These are phyloP conservation scores for Euphrasia arctica DNA, from an alignment of 305 asterid genomes.

Conservation along the genomic window DNA sequence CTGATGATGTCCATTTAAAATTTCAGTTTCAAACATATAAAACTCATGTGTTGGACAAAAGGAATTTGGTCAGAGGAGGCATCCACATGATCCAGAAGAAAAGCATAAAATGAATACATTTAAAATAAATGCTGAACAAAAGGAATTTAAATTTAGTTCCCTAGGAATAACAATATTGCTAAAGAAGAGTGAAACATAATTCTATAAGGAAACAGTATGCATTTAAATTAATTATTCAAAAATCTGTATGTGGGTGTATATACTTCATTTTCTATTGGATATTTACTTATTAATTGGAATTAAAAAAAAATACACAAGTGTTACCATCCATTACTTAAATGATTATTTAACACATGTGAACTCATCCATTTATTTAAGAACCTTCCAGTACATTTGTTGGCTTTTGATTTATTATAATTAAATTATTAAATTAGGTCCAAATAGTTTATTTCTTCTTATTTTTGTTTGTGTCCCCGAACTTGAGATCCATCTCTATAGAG, in stretches of 20 bases:
- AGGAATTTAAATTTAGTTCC: conserved; percentile 11
- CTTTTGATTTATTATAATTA: no score
- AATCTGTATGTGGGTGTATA: conserved; percentile 3
- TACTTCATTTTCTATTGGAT: no score
- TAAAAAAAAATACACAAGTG: no score
- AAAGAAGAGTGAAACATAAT: background rate
- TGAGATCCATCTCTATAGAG: no score
- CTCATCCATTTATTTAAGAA: no score
- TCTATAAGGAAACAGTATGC: conserved; percentile 2
- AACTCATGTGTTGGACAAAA: conserved; percentile 2
- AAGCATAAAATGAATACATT: conserved; percentile 2
- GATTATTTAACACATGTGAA: no score
- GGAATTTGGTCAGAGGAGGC: conserved; percentile 9
- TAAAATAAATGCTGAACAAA: conserved; percentile 17
- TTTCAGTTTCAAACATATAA: conserved; percentile 16
- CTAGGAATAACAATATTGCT: conserved; percentile 7
- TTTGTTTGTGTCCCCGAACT: no score
- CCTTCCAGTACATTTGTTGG: no score
- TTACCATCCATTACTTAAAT: no score
- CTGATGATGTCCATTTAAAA: conserved; percentile 19
- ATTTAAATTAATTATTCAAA: conserved; percentile 5
- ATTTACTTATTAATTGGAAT: no score
- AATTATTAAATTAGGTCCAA: no score
- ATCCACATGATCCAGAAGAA: conserved; percentile 8
- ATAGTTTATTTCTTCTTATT: no score